phyloP scores from a whole-genome alignment of 2,329 filamentous ascomycete genomes.

The Arachnomyces sp. region DNA sequence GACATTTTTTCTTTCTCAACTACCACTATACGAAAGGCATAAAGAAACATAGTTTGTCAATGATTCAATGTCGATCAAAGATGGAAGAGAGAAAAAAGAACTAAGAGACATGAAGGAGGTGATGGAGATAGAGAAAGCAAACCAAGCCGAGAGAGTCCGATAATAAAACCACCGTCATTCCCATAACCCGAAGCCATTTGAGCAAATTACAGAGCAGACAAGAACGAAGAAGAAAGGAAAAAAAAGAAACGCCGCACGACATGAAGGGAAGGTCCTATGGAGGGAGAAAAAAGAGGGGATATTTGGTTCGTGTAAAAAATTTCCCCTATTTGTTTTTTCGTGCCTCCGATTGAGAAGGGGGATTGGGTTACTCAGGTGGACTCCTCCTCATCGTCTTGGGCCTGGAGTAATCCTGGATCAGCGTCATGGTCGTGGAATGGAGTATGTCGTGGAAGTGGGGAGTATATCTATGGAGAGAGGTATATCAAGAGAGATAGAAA shows the following conservation, averaged over 20 bases:
- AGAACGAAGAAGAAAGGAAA: slow-evolving; percentile 7
- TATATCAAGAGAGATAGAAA: background rate
- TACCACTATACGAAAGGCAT: too few species aligned
- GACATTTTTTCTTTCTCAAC: too few species aligned
- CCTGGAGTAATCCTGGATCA: slow-evolving; percentile 4
- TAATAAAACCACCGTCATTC: slow-evolving; percentile 7
- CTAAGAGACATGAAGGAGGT: background rate
- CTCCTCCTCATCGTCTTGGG: slow-evolving; percentile 14
- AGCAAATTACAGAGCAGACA: slow-evolving; percentile 1
- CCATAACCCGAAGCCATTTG: slow-evolving; percentile 1
- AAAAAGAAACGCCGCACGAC: slow-evolving; percentile 2
- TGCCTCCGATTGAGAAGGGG: background rate
- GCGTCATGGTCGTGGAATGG: slow-evolving; percentile 7
- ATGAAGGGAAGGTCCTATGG: slow-evolving; percentile 1
- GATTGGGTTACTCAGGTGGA: slow-evolving; percentile 8
- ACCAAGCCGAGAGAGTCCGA: background rate
- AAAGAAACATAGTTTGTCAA: too few species aligned
- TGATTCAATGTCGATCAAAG: too few species aligned
- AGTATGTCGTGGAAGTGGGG: too few species aligned
- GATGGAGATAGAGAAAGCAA: background rate
- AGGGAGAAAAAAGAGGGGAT: slow-evolving; percentile 1
- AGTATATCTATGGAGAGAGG: slow-evolving; percentile 10
- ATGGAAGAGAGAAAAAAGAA: too few species aligned
- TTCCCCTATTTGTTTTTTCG: too few species aligned
- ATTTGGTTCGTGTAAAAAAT: slow-evolving; percentile 2